phyloP scores from a whole-genome alignment of 2,329 filamentous ascomycete species.

The Penicillium janthinellum region DNA sequence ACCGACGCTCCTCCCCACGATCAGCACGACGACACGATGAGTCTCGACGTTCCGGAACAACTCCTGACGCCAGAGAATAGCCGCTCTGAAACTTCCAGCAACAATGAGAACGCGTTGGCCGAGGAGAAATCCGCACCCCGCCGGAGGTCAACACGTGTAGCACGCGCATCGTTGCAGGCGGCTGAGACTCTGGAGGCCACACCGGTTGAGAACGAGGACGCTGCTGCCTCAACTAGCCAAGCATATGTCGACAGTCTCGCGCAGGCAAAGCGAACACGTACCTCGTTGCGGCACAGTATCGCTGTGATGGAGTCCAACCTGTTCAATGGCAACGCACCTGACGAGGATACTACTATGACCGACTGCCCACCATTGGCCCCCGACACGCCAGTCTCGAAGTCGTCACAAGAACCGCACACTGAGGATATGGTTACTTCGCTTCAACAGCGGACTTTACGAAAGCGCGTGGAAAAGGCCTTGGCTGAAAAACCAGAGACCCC shows the following conservation, averaged over 20 bases:
- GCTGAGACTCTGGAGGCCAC: slow-evolving; percentile 32
- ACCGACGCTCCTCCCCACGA: slow-evolving; percentile 32
- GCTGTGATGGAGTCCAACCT: slow-evolving; percentile 43
- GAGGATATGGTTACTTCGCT: slow-evolving; percentile 30
- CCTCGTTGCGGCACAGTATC: slow-evolving; percentile 44
- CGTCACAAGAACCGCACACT: slow-evolving; percentile 32
- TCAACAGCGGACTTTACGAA: slow-evolving; percentile 34
- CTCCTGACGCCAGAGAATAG: slow-evolving; percentile 48
- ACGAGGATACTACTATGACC: slow-evolving; percentile 22
- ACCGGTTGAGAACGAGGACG: slow-evolving; percentile 26
- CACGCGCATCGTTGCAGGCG: slow-evolving; percentile 42
- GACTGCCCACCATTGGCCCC: slow-evolving; percentile 33
- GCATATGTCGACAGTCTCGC: slow-evolving; percentile 43
- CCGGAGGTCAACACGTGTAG: slow-evolving; percentile 42
- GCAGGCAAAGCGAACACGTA: slow-evolving; percentile 37
- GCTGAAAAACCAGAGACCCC: slow-evolving; percentile 29
- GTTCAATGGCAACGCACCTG: slow-evolving; percentile 28
- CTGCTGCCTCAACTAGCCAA: slow-evolving; percentile 26
- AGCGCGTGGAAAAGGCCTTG: slow-evolving; percentile 34
- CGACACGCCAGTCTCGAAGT: slow-evolving; percentile 40
- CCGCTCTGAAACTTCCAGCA: slow-evolving; percentile 47
- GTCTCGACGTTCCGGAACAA: slow-evolving; percentile 41
- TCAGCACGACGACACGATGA: slow-evolving; percentile 34
- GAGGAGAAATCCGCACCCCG: slow-evolving; percentile 38
- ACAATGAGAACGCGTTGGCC: slow-evolving; percentile 39